Evolutionary conservation across 164 flowering plant species (phyloP).

Genomic region (Dillenia suffruticosa): DNA sequence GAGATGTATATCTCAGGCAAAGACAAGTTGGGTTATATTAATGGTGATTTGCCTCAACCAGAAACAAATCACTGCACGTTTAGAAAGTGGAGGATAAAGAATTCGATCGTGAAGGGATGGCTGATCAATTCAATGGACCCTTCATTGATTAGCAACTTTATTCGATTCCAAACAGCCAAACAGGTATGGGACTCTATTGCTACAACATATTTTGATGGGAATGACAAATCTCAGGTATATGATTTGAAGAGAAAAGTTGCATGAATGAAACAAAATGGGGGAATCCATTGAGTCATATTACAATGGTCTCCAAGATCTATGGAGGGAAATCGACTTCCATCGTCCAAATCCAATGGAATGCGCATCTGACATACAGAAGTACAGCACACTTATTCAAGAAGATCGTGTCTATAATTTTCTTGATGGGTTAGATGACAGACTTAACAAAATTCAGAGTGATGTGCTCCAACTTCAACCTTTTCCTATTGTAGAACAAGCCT

Average conservation of each 20-base stretch:
- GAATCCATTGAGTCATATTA: background rate
- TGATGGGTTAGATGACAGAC: too few relatives aligned
- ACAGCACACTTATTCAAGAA: background rate
- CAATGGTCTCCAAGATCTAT: background rate
- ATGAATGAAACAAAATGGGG: background rate
- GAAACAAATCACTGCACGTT: background rate
- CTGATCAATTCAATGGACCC: background rate
- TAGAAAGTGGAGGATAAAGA: background rate
- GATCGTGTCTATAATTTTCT: background rate
- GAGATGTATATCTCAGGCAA: too few relatives aligned
- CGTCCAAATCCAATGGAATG: background rate
- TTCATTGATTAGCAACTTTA: background rate
- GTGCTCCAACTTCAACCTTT: constrained; percentile 1
- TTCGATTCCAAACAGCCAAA: background rate
- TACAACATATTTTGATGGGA: too few relatives aligned
- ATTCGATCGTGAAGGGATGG: background rate
- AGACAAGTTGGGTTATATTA: too few relatives aligned
- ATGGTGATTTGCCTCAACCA: background rate
- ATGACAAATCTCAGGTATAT: too few relatives aligned
- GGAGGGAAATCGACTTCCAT: background rate
- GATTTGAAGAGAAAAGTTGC: background rate
- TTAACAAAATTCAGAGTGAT: background rate
- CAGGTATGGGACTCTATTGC: background rate
- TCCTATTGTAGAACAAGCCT: background rate
- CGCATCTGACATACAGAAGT: background rate